These are phyloP conservation scores for Abrus pulchellus DNA, from an alignment of 306 rosid species.

Conservation along the genomic window DNA sequence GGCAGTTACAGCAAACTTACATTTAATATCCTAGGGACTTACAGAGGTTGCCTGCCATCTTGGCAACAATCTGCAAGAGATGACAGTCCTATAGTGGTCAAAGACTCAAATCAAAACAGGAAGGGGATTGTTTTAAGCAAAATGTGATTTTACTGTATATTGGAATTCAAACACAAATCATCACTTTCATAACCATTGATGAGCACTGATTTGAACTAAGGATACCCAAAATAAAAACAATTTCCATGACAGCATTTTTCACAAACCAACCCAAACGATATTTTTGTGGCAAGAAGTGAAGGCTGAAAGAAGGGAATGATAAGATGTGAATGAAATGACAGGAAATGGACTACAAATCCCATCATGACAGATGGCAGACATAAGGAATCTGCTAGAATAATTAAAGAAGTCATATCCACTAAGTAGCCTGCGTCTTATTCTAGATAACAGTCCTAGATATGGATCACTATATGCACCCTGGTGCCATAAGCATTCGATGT, in stretches of 20 bases:
- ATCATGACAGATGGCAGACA: constrained; percentile 10
- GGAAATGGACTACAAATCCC: not conserved
- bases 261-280: constrained; percentile 14
- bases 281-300: constrained; percentile 12
- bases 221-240: not conserved
- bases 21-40: no score
- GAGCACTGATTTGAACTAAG: not conserved
- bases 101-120: not conserved
- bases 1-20: no score
- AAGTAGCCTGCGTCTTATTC: not conserved
- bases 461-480: not conserved
- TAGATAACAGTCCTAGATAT: constrained; percentile 9
- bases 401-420: not conserved
- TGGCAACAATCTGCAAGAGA: not conserved
- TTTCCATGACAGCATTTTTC: not conserved
- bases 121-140: not conserved
- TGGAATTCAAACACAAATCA: constrained; percentile 4
- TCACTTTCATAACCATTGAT: not conserved
- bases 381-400: not conserved
- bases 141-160: not conserved
- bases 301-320: not conserved
- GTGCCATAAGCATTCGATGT: not conserved
- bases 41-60: not conserved
- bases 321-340: not conserved
- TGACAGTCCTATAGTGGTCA: not conserved